Evolutionary conservation across 257 asterid species (phyloP).

Genomic region (Solanum infundibuliforme): DNA sequence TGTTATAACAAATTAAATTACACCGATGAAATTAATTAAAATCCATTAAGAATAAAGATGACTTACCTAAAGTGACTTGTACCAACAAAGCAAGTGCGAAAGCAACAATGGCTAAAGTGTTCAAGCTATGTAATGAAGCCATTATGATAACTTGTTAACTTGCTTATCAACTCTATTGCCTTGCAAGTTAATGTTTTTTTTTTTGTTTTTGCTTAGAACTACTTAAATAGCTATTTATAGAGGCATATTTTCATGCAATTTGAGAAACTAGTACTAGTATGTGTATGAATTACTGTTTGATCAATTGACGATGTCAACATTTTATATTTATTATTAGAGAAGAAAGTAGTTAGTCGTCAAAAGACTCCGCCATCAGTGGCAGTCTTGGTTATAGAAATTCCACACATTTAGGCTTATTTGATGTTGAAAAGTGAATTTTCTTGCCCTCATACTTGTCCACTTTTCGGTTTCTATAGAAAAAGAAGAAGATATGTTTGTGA

Average conservation of each 20-base stretch:
- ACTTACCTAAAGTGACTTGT: constrained; percentile 26
- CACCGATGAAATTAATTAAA: background rate
- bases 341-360: background rate
- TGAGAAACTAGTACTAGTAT: background rate
- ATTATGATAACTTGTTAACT: constrained; percentile 6
- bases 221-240: background rate
- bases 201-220: background rate
- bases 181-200: background rate
- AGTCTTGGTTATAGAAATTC: background rate
- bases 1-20: background rate
- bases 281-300: background rate
- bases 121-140: constrained; percentile 21
- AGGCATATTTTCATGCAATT: background rate
- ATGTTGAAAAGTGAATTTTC: background rate
- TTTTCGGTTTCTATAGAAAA: background rate
- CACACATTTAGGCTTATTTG: background rate
- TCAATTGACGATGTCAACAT: background rate
- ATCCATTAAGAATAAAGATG: background rate
- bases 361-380: background rate
- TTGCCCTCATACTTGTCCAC: background rate
- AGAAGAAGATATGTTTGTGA: background rate
- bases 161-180: background rate
- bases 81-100: constrained; percentile 12
- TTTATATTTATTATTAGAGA: background rate
- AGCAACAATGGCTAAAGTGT: constrained; percentile 7